These are phyloP conservation scores for Speleostelium caveatum DNA, from an alignment of 78 protist genomes.

Conservation along the genomic window DNA sequence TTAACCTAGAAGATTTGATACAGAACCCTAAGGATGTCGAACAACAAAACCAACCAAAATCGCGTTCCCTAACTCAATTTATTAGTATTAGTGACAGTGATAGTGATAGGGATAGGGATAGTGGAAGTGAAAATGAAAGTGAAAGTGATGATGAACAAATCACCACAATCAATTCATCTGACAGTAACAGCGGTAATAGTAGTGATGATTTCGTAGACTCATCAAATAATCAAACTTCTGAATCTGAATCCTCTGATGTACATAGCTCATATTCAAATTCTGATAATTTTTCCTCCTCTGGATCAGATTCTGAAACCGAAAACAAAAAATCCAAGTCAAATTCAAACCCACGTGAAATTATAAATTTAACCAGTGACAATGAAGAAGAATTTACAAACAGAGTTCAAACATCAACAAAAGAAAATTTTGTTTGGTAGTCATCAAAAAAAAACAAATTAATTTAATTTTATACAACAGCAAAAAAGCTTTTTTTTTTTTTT, in stretches of 20 bases:
- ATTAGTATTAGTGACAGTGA: not conserved
- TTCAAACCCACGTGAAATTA: not conserved
- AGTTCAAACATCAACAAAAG: not conserved
- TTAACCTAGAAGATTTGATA: not conserved
- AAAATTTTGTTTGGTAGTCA: too few relatives aligned
- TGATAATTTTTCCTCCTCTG: conserved; percentile 19
- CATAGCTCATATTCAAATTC: conserved; percentile 3
- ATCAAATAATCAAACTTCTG: conserved; percentile 8
- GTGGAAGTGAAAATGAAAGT: conserved; percentile 26
- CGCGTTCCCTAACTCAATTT: not conserved
- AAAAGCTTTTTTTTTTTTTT: too few relatives aligned
- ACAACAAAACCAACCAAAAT: not conserved
- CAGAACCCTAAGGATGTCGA: not conserved
- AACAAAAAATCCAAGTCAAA: conserved; percentile 5
- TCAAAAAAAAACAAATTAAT: too few relatives aligned
- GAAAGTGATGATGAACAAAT: conserved; percentile 12
- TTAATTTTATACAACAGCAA: too few relatives aligned
- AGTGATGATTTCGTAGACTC: too few relatives aligned
- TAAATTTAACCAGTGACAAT: not conserved
- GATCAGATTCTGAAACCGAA: conserved; percentile 32
- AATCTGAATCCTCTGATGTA: conserved; percentile 40
- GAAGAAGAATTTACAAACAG: not conserved
- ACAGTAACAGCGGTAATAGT: not conserved
- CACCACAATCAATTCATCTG: not conserved
- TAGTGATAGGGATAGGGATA: not conserved